Evolutionary conservation across 2,329 filamentous ascomycete genomes (phyloP).

Genomic region (Colletotrichum sp.): DNA sequence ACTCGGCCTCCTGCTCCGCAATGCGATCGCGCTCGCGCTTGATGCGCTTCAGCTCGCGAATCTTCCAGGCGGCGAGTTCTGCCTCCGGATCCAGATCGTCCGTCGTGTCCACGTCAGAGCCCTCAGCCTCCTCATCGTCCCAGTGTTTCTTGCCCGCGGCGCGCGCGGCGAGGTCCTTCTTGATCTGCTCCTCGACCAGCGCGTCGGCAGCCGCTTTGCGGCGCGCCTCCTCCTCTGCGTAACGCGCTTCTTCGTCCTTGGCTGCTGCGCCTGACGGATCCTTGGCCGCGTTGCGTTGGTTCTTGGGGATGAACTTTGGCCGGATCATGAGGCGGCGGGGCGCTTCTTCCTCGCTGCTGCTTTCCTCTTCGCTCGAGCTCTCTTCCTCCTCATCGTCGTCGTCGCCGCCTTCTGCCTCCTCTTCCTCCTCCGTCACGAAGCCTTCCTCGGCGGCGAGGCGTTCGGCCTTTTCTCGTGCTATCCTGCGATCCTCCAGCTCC

Average conservation of each 20-base stretch:
- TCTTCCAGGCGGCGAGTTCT: conserved; percentile 91
- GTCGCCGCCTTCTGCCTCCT: conserved; percentile 48
- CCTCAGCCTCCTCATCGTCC: conserved; percentile 71
- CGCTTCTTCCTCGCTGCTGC: conserved; percentile 61
- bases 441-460: conserved; percentile 62
- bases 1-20: conserved; percentile 82
- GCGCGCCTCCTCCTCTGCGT: conserved; percentile 64
- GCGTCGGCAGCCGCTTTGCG: conserved; percentile 76
- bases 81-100: conserved; percentile 87
- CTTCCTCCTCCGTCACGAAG: conserved; percentile 64
- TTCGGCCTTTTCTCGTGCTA: conserved; percentile 56
- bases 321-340: conserved; percentile 63
- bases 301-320: conserved; percentile 69
- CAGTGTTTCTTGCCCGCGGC: conserved; percentile 82
- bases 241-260: conserved; percentile 38
- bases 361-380: conserved; percentile 46
- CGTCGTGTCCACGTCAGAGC: conserved; percentile 84
- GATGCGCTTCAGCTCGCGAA: conserved; percentile 88
- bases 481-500: conserved; percentile 49
- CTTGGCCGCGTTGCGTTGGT: conserved; percentile 47
- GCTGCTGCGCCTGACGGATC: conserved; percentile 27
- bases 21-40: conserved; percentile 87
- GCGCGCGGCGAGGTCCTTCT: conserved; percentile 78
- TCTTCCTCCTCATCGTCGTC: conserved; percentile 36
- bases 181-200: conserved; percentile 87